Base-by-base conservation (phyloP, 2,329 filamentous ascomycete genomes). In the Phoma sp. region DNA sequence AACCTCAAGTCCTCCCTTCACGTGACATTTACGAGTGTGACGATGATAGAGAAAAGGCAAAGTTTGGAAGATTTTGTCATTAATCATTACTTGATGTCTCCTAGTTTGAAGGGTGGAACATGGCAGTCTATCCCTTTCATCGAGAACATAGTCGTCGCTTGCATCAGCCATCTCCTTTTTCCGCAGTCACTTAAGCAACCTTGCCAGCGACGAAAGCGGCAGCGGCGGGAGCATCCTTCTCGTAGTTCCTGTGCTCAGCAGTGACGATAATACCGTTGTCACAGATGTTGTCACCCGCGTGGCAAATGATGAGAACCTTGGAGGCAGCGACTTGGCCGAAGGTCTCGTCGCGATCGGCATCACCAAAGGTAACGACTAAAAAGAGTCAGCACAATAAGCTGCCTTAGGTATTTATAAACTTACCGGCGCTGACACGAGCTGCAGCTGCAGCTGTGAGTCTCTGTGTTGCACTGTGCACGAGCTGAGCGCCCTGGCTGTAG, bases 381-480 rank as follows among this genome's bases (percentile, higher is more conserved):
- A 4, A 17, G 15, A 6, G 9, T 52, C 17, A 54, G 47, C 15
- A 20, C n/a, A n/a, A n/a, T n/a, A n/a, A n/a, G n/a, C n/a, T n/a
- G n/a, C n/a, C n/a, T n/a, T n/a, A n/a, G n/a, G n/a, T n/a, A n/a
- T n/a, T n/a, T n/a, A n/a, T n/a, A n/a, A n/a, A 61, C 60, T 49
- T 39, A 65, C 64, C 62, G 20, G 68, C 65, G 47, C 57, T 58
- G 21, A 71, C 59, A 15, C 60, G 57, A 4, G 62, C 61, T 9
- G 65, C 64, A 10, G 50, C 53, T 2, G 64, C 55, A 7, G 68
- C 61, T 9, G 61, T 55, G 7, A 68, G 61, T 38, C 62, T 65
- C 40, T 67, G 64, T 3, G 76, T 77, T 1, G 77, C 78, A 21
- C 78, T 78, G 67, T 82, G 80, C 1, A 80, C 77, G 3, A 76